Base-by-base conservation (phyloP, 257 asterid genomes). In the Salvia rosmarinus region DNA sequence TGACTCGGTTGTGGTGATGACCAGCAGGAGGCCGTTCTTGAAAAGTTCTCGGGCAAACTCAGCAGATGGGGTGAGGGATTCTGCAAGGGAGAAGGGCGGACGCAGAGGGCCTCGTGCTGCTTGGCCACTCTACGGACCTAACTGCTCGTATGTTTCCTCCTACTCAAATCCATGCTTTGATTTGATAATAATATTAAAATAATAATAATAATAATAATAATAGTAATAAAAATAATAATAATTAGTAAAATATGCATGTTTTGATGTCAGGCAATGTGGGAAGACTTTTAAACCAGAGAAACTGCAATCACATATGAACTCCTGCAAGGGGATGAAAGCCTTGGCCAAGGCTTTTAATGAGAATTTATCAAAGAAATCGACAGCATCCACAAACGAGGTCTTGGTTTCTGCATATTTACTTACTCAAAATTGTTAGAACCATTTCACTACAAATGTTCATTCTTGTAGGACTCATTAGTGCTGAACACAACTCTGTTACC, bases 261-360 rank as follows among this genome's bases (percentile, higher is more conserved):
- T 34, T 50, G 3, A 42, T 62, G 60, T 72, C 86, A 89, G 96
- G 78, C 96, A 85, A 75, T 90, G 96, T 62, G 85, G 86, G 70
- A 87, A 90, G 86, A 85, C 79, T 70, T 92, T 92, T 89, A 85
- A 85, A 75, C 98, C 97, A 39, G 95, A 88, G 82, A 88, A 90
- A 78, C 79, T 90, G 61, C 89, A 83, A 59, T 71, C 84, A 11
- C 98, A 92, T 80, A 87, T 92, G 96, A 83, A 84, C 69, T 87
- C 89, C 32, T 92, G 98, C 89, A 88, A 77, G 73, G 90, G 87
- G 62, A 83, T 82, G 71, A 92, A 83, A 79, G 85, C 84, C 6
- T 65, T 65, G 52, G 63, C 80, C 64, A 88, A 82, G 61, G 70
- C 50, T 37, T 49, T 55, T 8, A 1, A 75, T 19, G 72, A 76